These are phyloP conservation scores for Sarocladiaceae sp. DNA, from an alignment of 2,329 filamentous ascomycete genomes.

Conservation along the genomic window DNA sequence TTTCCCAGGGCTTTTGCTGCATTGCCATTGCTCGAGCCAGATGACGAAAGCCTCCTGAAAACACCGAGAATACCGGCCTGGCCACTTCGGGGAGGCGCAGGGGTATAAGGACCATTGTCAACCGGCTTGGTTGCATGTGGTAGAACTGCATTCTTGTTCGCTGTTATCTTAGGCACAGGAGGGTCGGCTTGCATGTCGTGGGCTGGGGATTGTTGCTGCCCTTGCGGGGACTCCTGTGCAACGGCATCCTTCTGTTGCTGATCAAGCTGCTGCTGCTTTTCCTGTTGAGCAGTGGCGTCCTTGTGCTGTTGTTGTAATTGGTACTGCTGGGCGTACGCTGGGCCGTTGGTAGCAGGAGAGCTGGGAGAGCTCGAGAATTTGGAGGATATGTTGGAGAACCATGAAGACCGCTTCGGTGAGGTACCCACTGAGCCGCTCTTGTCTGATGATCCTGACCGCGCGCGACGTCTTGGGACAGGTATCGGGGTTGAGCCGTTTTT, in stretches of 20 bases:
- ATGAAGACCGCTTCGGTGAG: constrained; percentile 63
- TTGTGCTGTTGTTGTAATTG: constrained; percentile 10
- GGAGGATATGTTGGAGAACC: constrained; percentile 89
- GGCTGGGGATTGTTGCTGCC: too few relatives aligned
- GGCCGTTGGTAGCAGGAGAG: constrained; percentile 25
- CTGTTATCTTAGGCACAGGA: constrained; percentile 38
- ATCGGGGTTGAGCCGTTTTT: constrained; percentile 17
- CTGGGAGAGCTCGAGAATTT: constrained; percentile 68
- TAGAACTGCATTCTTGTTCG: constrained; percentile 53
- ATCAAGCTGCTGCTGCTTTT: constrained; percentile 6
- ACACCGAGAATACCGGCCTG: constrained; percentile 74
- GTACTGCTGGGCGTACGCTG: constrained; percentile 12
- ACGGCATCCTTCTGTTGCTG: constrained; percentile 2
- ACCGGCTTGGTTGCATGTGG: constrained; percentile 48
- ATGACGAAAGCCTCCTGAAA: constrained; percentile 73
- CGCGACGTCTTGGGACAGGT: constrained; percentile 17
- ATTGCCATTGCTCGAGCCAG: constrained; percentile 33
- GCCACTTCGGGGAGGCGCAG: constrained; percentile 63
- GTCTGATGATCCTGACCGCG: constrained; percentile 30
- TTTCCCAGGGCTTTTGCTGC: constrained; percentile 35
- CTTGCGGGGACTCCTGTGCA: not conserved
- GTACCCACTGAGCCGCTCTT: constrained; percentile 26
- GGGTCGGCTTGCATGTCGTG: constrained; percentile 26
- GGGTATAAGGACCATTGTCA: constrained; percentile 63
- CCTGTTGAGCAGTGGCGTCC: constrained; percentile 1